These are phyloP conservation scores for Globisporangium irregulare DNA, from an alignment of 352 stramenopile species.

Conservation along the genomic window DNA sequence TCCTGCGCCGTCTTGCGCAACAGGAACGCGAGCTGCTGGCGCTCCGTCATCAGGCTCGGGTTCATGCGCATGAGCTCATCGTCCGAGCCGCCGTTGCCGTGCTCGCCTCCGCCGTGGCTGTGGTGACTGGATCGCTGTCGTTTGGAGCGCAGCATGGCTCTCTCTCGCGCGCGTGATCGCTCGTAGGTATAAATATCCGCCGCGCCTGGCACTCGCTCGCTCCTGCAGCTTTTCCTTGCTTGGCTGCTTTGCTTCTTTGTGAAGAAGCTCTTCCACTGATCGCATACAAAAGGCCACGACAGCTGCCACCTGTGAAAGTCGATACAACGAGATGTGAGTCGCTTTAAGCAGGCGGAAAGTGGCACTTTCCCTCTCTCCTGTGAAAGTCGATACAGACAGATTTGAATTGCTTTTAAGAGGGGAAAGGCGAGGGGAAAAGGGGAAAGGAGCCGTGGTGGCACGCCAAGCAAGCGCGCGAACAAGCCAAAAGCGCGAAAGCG, in stretches of 20 bases:
- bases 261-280: conserved; percentile 9
- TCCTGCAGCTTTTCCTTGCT: not conserved
- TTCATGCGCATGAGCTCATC: conserved; percentile 26
- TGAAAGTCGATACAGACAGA: not conserved
- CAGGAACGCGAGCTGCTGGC: conserved; percentile 81
- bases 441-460: not conserved
- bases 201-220: not conserved
- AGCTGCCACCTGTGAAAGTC: not conserved
- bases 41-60: conserved; percentile 79
- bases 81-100: conserved; percentile 9
- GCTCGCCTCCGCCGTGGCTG: not conserved
- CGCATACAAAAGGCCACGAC: conserved; percentile 3
- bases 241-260: not conserved
- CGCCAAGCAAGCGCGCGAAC: conserved; percentile 6
- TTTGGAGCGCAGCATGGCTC: conserved; percentile 20
- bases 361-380: not conserved
- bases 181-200: conserved; percentile 12
- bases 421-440: not conserved
- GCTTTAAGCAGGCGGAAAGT: not conserved
- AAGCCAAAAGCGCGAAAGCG: conserved; percentile 4
- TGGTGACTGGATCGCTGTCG: conserved; percentile 14
- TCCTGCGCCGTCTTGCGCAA: conserved; percentile 66
- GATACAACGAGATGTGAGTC: not conserved
- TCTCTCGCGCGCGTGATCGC: not conserved
- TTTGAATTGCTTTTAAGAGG: not conserved